A percentile compares a stretch with the other conserved stretches of the same genome.
Evolutionary conservation across 106 monocot species (phyloP).

Genomic region (Dendrobium catenatum): DNA sequence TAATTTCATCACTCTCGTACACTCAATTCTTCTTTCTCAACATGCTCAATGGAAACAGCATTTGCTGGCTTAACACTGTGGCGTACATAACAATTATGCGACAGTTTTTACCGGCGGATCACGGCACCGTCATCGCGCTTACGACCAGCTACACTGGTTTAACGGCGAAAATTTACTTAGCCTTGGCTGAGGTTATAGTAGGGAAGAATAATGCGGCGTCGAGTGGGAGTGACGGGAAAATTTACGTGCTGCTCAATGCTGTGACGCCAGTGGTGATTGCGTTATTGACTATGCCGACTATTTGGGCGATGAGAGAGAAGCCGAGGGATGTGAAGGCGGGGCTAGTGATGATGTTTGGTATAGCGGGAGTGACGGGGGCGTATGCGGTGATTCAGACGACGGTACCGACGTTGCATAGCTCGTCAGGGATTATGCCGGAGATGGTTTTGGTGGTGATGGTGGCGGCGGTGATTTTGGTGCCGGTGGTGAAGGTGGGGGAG

Average conservation of each 20-base stretch:
- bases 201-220: neutral
- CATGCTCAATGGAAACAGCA: slow-evolving; percentile 11
- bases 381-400: slow-evolving; percentile 9
- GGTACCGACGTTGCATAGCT: neutral
- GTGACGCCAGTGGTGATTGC: neutral
- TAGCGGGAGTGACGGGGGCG: slow-evolving; percentile 7
- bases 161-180: slow-evolving; percentile 13
- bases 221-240: neutral
- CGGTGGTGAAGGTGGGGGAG: neutral
- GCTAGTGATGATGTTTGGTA: neutral
- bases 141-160: slow-evolving; percentile 13
- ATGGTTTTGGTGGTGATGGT: slow-evolving; percentile 9
- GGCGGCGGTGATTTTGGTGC: neutral
- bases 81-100: slow-evolving; percentile 13
- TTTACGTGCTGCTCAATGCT: slow-evolving; percentile 7
- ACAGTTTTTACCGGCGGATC: neutral
- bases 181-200: neutral
- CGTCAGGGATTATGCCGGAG: neutral
- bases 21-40: slow-evolving; percentile 14
- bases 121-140: slow-evolving; percentile 7
- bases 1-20: slow-evolving; percentile 6
- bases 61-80: slow-evolving; percentile 18
- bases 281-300: neutral
- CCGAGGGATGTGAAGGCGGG: neutral
- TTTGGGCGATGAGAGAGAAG: neutral